Percentiles rank a stretch among this genome's conserved stretches.
Evolutionary conservation across 2,329 filamentous ascomycete species (phyloP).

Genomic region (Penicillium rolfsii): DNA sequence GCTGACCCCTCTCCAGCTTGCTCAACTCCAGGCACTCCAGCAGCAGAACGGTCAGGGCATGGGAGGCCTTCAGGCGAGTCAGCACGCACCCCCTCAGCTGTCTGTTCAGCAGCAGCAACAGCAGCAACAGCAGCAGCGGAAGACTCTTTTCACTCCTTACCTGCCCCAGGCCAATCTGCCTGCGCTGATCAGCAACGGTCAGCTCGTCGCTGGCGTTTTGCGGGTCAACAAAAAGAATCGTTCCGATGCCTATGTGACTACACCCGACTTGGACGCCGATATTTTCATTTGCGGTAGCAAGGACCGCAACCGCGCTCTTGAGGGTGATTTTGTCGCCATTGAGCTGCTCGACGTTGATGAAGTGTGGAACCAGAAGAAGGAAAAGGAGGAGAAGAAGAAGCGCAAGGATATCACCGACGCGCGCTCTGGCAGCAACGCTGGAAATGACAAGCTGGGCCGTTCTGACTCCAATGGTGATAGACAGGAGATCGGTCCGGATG

Average conservation of each 20-base stretch:
- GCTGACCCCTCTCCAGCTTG: constrained; percentile 83
- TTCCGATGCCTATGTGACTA: constrained; percentile 96
- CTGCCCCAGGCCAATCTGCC: constrained; percentile 92
- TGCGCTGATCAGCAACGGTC: constrained; percentile 84
- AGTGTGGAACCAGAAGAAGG: constrained; percentile 97
- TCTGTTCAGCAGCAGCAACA: constrained; percentile 62
- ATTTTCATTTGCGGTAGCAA: constrained; percentile 99
- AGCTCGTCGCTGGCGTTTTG: constrained; percentile 93
- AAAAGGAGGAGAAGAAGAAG: constrained; percentile 99
- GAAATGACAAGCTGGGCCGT: constrained; percentile 63
- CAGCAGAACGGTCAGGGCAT: constrained; percentile 80
- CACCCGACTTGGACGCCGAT: constrained; percentile 90
- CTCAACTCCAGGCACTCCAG: constrained; percentile 89
- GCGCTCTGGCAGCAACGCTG: constrained; percentile 73
- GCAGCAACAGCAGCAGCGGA: constrained; percentile 87
- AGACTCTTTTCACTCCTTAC: constrained; percentile 98
- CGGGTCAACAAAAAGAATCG: constrained; percentile 99
- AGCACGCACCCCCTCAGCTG: constrained; percentile 70
- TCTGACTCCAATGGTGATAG: constrained; percentile 67
- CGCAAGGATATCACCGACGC: constrained; percentile 98
- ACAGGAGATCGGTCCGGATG: constrained; percentile 66
- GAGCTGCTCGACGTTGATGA: constrained; percentile 97
- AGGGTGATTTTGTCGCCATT: constrained; percentile 92
- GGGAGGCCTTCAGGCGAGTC: constrained; percentile 67
- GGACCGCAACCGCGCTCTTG: constrained; percentile 93